Evolutionary conservation across 176 grass and related monocot genomes (phyloP), one percentile per base, ranked within the genome.

Genomic region (Rhynchospora pubera): DNA sequence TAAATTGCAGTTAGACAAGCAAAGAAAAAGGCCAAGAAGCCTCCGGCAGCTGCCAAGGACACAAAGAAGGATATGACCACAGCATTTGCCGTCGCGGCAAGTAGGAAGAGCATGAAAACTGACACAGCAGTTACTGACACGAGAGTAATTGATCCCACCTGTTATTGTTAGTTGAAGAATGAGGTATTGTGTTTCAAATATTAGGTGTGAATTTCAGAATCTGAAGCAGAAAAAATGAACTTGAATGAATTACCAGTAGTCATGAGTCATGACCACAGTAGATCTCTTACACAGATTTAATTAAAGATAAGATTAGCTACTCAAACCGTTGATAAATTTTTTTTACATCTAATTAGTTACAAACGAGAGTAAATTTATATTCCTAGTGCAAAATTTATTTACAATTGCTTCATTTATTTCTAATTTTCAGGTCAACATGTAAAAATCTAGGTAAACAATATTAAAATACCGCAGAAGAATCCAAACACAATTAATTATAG

Each of bases 1-100:
- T 98, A 98, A 6, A 98, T 87, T 39, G 87, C 87, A 18, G 90
- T 83, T 34, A 94, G 84, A 82, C 81, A 94, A 59, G 90, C 82
- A 84, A 98, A 98, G 87, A 94, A 98, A 63, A 94, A 56, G 32
- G 96, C 89, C 82, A 98, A 71, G 84, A 94, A 98, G 4, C 96
- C 92, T 84, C 96, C 90, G 4, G 89, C 92, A 67, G 87, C 92
- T 5, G 96, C 96, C 84, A 93, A 65, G 6, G 92, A 98, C 92
- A 97, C 84, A 21, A 97, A 83, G 32, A 93, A 79, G 2, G 95
- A 93, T 42, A 94, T 83, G 18, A 98, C 45, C 12, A 98, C 28
- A 34, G 92, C 95, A 87, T 93, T 98, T 18, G 57, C 56, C 4
- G 95, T 94, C 0, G 92, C 95, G 64, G 89, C 84, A 5, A 98